Conservation (phyloP, 2,329 filamentous ascomycete genomes). For the Helotiales sp. region DNA sequence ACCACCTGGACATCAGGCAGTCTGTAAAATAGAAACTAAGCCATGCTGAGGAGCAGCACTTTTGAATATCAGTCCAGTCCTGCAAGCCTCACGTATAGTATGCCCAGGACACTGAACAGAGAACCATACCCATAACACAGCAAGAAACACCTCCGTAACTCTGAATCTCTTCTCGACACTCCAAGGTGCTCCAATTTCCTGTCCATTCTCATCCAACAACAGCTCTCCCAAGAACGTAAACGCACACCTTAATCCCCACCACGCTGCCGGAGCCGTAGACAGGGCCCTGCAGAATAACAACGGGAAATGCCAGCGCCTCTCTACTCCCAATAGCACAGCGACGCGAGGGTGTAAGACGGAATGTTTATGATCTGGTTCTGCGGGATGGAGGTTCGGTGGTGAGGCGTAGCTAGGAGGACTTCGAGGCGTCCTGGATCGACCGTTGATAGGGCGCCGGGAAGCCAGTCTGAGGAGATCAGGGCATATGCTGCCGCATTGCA, state of each 20-base stretch:
- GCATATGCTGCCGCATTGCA: slow-evolving; percentile 39
- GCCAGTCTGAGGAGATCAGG: slow-evolving; percentile 34
- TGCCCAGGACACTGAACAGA: slow-evolving; percentile 2
- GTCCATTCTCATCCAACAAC: slow-evolving; percentile 47
- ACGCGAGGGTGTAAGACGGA: slow-evolving; percentile 71
- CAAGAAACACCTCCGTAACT: slow-evolving; percentile 69
- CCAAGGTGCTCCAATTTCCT: slow-evolving; percentile 39
- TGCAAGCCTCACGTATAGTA: not conserved
- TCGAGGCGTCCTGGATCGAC: slow-evolving; percentile 7
- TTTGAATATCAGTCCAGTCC: slow-evolving; percentile 19
- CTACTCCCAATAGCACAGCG: slow-evolving; percentile 74
- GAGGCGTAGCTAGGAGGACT: slow-evolving; percentile 10
- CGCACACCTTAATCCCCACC: slow-evolving; percentile 69
- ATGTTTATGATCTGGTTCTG: slow-evolving; percentile 25
- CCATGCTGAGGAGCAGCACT: slow-evolving; percentile 71
- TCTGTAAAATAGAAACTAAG: slow-evolving; percentile 73
- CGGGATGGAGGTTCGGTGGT: slow-evolving; percentile 28
- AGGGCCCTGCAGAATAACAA: slow-evolving; percentile 72
- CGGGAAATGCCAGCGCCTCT: slow-evolving; percentile 70
- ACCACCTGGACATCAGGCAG: slow-evolving; percentile 83
- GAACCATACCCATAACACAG: slow-evolving; percentile 68
- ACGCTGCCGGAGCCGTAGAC: slow-evolving; percentile 68
- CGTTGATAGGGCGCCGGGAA: slow-evolving; percentile 22
- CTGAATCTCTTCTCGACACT: slow-evolving; percentile 50
- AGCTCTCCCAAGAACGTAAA: slow-evolving; percentile 68